phyloP scores from a whole-genome alignment of 441 rosid species.

The Erodium moschatum region DNA sequence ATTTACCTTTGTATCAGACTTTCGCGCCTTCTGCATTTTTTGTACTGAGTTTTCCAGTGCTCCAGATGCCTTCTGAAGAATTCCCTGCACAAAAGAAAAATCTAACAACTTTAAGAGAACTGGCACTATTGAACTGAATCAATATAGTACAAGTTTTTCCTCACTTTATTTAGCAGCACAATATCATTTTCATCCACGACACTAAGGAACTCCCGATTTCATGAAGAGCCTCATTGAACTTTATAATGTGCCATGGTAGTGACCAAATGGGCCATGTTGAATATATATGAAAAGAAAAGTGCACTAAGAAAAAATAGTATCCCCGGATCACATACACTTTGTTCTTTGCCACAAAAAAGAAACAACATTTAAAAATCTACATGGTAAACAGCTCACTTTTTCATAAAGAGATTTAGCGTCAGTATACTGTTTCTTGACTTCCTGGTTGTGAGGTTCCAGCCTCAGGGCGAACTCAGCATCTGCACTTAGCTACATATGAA shows the following conservation, averaged over 20 bases:
- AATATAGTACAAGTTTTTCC: background rate
- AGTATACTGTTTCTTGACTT: conserved; percentile 66
- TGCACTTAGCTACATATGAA: conserved; percentile 32
- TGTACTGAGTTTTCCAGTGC: conserved; percentile 40
- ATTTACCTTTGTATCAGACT: conserved; percentile 31
- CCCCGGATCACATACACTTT: background rate
- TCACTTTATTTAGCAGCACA: background rate
- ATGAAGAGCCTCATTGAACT: background rate
- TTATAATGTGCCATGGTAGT: background rate
- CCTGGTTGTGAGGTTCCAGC: conserved; percentile 78
- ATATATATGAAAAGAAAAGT: conserved; percentile 1
- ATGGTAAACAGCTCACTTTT: conserved; percentile 40
- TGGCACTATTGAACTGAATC: background rate
- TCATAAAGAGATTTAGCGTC: conserved; percentile 60
- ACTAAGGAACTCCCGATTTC: background rate
- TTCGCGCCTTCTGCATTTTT: conserved; percentile 34
- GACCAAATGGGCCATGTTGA: background rate
- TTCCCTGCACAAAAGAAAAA: conserved; percentile 31
- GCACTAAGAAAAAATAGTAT: conserved; percentile 2
- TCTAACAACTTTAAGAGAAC: conserved; percentile 11
- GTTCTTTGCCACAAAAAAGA: conserved; percentile 8
- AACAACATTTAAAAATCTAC: background rate
- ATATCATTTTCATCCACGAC: background rate
- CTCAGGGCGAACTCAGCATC: conserved; percentile 85
- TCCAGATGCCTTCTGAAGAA: conserved; percentile 54